A percentile compares a stretch with the other conserved stretches of the same genome.
These are phyloP conservation scores for Vanrija humicola DNA, from an alignment of 1,284 basidiomycete species.

Conservation along the genomic window DNA sequence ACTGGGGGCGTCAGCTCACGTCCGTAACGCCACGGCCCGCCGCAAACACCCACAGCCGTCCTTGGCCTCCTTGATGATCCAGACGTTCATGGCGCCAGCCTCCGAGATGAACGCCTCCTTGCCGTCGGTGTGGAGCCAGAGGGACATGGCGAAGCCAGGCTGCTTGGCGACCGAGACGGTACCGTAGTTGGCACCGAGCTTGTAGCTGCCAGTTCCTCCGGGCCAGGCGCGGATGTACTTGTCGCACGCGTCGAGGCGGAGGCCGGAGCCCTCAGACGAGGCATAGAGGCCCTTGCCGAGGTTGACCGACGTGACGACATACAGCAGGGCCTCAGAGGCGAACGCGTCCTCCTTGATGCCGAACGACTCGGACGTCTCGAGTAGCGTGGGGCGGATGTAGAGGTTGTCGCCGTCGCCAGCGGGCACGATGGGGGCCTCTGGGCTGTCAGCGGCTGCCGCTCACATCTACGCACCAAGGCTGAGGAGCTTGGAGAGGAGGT, in stretches of 20 bases:
- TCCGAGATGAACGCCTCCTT: constrained; percentile 43
- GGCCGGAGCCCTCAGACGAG: constrained; percentile 26
- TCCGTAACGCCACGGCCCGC: background rate
- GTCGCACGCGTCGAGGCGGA: constrained; percentile 41
- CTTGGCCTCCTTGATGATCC: constrained; percentile 40
- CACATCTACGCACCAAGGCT: constrained; percentile 28
- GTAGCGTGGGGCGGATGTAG: constrained; percentile 45
- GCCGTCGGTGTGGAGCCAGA: constrained; percentile 40
- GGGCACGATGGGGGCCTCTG: constrained; percentile 29
- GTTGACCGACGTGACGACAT: constrained; percentile 42
- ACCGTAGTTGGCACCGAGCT: constrained; percentile 47
- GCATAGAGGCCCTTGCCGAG: constrained; percentile 43
- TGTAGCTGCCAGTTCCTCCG: constrained; percentile 43
- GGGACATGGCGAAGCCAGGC: constrained; percentile 43
- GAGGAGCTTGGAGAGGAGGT: constrained; percentile 40
- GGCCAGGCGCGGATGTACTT: constrained; percentile 46
- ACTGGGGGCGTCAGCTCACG: constrained; percentile 11
- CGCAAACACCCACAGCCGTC: constrained; percentile 32
- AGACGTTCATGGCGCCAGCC: constrained; percentile 47
- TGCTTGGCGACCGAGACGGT: constrained; percentile 43
- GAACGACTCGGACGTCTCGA: constrained; percentile 45
- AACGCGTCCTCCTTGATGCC: constrained; percentile 45
- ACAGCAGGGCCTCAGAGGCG: constrained; percentile 41
- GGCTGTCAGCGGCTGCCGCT: background rate
- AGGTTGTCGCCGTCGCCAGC: constrained; percentile 38